Evolutionary conservation across 2,329 filamentous ascomycete genomes (phyloP).

Genomic region (Curvularia verruculosa): DNA sequence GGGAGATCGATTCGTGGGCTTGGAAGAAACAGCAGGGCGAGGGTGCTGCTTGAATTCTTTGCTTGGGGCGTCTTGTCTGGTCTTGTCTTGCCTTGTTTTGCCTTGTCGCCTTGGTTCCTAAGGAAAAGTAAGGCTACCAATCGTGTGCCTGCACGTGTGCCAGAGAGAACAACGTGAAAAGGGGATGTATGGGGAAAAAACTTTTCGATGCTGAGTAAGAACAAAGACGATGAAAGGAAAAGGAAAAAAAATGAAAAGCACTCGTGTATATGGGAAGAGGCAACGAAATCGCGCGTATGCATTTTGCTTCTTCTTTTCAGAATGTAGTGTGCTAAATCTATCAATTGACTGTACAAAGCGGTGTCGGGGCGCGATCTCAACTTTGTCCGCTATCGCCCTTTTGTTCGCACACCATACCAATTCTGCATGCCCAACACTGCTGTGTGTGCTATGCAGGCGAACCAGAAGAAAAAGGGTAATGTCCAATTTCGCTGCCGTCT

Average conservation of each 20-base stretch:
- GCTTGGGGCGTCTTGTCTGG: not conserved
- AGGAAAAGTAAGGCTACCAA: too few relatives aligned
- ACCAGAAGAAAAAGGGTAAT: not conserved
- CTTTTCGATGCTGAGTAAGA: not conserved
- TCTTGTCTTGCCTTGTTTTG: not conserved
- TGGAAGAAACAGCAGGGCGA: not conserved
- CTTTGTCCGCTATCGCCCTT: not conserved
- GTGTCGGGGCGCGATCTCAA: not conserved
- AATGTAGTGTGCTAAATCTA: not conserved
- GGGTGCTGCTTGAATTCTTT: not conserved
- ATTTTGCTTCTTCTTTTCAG: conserved; percentile 10
- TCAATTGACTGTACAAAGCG: not conserved
- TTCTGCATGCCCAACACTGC: not conserved
- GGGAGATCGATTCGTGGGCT: not conserved
- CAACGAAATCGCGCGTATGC: conserved; percentile 28
- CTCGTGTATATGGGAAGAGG: conserved; percentile 18
- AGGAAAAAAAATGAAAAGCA: not conserved
- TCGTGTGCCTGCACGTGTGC: too few relatives aligned
- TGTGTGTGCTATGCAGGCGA: not conserved
- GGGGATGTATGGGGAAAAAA: too few relatives aligned
- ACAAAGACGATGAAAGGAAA: too few relatives aligned
- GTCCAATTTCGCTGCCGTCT: conserved; percentile 8
- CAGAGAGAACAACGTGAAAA: too few relatives aligned
- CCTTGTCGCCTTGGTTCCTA: not conserved
- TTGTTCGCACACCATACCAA: not conserved